Conservation (phyloP, 2,329 filamentous ascomycete genomes). For the Ophiostoma triangulosporum region DNA sequence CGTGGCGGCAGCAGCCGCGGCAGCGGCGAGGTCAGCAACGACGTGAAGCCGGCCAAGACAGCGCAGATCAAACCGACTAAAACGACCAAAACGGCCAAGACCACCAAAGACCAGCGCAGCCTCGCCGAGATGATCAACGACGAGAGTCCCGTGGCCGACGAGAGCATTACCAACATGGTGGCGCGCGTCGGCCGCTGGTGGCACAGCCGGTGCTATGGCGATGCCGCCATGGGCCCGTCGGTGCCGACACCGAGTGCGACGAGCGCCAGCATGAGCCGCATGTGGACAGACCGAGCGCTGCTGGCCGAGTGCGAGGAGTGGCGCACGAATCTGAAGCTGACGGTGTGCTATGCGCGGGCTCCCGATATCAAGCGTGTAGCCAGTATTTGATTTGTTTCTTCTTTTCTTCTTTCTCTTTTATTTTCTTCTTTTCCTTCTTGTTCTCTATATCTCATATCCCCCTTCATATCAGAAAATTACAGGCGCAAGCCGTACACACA, state of each 20-base stretch:
- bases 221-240: conserved; percentile 34
- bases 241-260: background rate
- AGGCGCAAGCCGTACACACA: conserved; percentile 1
- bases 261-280: conserved; percentile 36
- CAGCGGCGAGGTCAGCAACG: background rate
- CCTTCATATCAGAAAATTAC: background rate
- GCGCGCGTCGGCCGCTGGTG: conserved; percentile 91
- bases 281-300: conserved; percentile 66
- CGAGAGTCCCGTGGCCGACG: conserved; percentile 56
- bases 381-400: background rate
- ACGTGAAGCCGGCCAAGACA: background rate
- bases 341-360: conserved; percentile 83
- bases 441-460: background rate
- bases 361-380: conserved; percentile 33
- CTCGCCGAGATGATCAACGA: conserved; percentile 63
- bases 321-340: conserved; percentile 75
- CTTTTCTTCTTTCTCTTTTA: background rate
- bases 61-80: background rate
- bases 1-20: conserved; percentile 12
- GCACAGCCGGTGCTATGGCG: conserved; percentile 89
- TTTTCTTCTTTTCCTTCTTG: background rate
- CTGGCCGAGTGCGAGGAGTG: conserved; percentile 76
- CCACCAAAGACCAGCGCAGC: conserved; percentile 32
- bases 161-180: conserved; percentile 84
- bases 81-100: conserved; percentile 19